Percentiles rank a stretch among this genome's conserved stretches.
phyloP scores from a whole-genome alignment of 192 early-diverging fungal genomes.

The Rhizophagus sp. region DNA sequence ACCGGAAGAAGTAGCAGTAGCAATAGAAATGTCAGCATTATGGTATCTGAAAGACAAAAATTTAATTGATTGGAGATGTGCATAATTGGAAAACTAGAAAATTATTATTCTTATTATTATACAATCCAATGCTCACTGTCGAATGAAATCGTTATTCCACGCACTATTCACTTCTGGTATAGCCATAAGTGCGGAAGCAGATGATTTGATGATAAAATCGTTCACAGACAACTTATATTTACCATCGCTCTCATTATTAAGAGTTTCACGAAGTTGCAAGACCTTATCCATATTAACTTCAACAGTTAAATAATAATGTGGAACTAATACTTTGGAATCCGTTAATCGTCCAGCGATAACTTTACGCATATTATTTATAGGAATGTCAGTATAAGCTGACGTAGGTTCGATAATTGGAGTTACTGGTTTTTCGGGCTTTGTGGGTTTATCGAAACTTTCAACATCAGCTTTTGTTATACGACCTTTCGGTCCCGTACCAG shows the following conservation, averaged over 20 bases:
- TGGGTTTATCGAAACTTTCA: conserved; percentile 56
- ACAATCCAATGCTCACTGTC: conserved; percentile 64
- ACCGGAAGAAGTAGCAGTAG: conserved; percentile 92
- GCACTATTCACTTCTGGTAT: conserved; percentile 94
- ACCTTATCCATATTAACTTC: conserved; percentile 90
- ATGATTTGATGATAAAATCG: conserved; percentile 98
- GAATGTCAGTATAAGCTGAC: conserved; percentile 70
- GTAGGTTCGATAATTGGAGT: conserved; percentile 44
- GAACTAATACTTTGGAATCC: conserved; percentile 74
- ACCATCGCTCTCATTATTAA: conserved; percentile 83
- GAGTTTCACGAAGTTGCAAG: conserved; percentile 80
- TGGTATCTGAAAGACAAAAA: conserved; percentile 61
- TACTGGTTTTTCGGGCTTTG: conserved; percentile 41
- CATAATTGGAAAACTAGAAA: conserved; percentile 3
- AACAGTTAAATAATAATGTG: conserved; percentile 84
- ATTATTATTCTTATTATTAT: neutral
- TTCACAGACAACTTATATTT: conserved; percentile 98
- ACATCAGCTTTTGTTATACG: conserved; percentile 93
- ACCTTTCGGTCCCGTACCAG: conserved; percentile 87
- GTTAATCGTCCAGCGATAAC: conserved; percentile 75
- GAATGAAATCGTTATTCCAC: conserved; percentile 82
- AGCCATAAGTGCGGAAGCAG: conserved; percentile 82
- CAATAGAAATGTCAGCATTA: conserved; percentile 89
- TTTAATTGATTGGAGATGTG: neutral
- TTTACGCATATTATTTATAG: conserved; percentile 76